Base-by-base conservation (phyloP, 768 basidiomycete genomes). In the Pholiota molesta region DNA sequence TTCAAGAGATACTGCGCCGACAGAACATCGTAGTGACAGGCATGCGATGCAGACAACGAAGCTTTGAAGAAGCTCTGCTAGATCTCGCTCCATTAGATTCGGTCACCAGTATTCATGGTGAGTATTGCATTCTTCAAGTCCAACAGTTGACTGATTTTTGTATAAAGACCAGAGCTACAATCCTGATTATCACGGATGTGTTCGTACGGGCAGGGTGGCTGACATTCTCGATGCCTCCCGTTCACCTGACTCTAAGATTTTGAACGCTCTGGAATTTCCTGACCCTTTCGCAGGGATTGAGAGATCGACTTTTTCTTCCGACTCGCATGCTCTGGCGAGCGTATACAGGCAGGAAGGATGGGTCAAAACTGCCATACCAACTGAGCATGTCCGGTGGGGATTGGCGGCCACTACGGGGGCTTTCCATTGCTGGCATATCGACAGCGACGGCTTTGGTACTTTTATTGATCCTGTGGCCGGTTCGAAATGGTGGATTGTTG, bases 361-460 rank as follows among this genome's bases (percentile, higher is more conserved):
- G 8, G 1, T 0, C 1, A 21, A 28, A 17, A 17, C 3, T 2
- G 28, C 29, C 1, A 21, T 59, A 9, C 66, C 65, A 1, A 52
- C 29, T 0, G n/a, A 29, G 1, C 63, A 68, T 17, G 62, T 68
- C n/a, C 28, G 67, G 16, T 72, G 68, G 70, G 63, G 49, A 0
- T 10, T 68, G 6, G 70, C 62, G 2, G 65, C 62, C 0, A 72
- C 62, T 0, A 33, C 35, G 0, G 47, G 62, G 5, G 63, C 71
- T 0, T 52, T 58, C 11, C 61, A 65, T 26, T 37, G 31, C 14
- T 67, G 55, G 21, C 70, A 71, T 19, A 61, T 70, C 6, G 68
- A 70, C 26, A 37, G 60, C 8, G 57, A 69, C 21, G 67, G 70
- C 0, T 55, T 66, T n/a, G 59, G 53, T 0, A 68, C 70, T 0